These are phyloP conservation scores for Pichia insulana DNA, from an alignment of 805 yeast genomes.

Conservation along the genomic window DNA sequence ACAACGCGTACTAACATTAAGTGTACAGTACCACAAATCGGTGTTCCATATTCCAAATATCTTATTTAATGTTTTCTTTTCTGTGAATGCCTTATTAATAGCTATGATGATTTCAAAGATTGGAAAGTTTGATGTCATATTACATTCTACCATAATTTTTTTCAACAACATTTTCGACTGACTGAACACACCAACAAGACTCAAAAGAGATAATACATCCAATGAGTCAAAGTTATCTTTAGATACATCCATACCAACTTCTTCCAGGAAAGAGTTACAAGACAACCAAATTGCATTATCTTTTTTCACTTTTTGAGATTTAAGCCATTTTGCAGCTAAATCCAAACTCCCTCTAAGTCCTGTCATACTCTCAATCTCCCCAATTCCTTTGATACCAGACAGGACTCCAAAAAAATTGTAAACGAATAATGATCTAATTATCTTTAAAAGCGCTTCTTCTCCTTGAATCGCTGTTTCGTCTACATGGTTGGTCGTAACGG, in stretches of 20 bases:
- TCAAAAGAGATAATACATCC: conserved; percentile 3
- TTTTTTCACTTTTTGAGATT: neutral
- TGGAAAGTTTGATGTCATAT: conserved; percentile 11
- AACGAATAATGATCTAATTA: conserved; percentile 8
- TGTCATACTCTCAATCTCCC: conserved; percentile 15
- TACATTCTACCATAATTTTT: conserved; percentile 12
- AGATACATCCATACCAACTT: conserved; percentile 9
- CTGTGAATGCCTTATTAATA: neutral
- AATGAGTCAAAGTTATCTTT: neutral
- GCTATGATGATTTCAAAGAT: conserved; percentile 5
- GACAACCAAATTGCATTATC: conserved; percentile 7
- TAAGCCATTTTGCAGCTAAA: conserved; percentile 9
- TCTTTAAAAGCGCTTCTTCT: conserved; percentile 16
- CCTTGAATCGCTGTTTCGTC: conserved; percentile 19
- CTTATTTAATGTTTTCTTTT: neutral
- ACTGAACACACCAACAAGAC: conserved; percentile 6
- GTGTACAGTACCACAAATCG: conserved; percentile 9
- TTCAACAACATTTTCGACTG: conserved; percentile 11
- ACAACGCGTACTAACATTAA: conserved; percentile 10
- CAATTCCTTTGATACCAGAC: conserved; percentile 19
- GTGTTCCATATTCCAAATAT: conserved; percentile 13
- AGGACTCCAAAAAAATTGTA: conserved; percentile 13
- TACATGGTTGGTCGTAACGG: neutral
- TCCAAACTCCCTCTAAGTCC: conserved; percentile 14
- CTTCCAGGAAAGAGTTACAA: conserved; percentile 1